phyloP scores from a whole-genome alignment of 2,329 filamentous ascomycete species.

The Colletotrichum tropicale region DNA sequence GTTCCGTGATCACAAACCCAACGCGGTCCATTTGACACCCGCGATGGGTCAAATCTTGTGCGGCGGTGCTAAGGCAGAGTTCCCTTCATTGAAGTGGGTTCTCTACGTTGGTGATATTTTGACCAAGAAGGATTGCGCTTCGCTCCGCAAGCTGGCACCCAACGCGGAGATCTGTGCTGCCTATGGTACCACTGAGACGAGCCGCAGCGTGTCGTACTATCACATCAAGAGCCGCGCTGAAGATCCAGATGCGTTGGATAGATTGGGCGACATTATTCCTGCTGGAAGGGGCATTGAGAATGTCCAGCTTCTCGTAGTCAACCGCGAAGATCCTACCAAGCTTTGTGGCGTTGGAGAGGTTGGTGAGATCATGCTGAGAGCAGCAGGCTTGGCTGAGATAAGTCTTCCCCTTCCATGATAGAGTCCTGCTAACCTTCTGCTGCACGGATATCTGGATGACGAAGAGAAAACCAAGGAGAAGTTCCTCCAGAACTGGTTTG shows the following conservation, averaged over 20 bases:
- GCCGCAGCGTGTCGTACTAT: constrained; percentile 64
- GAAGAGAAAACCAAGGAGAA: not conserved
- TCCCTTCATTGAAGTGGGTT: constrained; percentile 74
- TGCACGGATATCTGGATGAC: constrained; percentile 85
- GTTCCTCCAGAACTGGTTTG: constrained; percentile 78
- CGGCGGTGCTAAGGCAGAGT: constrained; percentile 77
- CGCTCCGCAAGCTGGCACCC: constrained; percentile 74
- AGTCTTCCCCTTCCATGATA: not conserved
- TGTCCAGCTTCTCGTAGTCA: constrained; percentile 86
- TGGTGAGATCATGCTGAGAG: constrained; percentile 84
- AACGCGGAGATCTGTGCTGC: constrained; percentile 82
- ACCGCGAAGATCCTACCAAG: constrained; percentile 64
- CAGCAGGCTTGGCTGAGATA: constrained; percentile 65
- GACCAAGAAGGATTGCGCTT: constrained; percentile 80
- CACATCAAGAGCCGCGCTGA: constrained; percentile 71
- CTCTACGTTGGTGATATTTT: constrained; percentile 94
- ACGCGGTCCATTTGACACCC: constrained; percentile 87
- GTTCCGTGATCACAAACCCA: constrained; percentile 78
- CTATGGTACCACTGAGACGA: constrained; percentile 84
- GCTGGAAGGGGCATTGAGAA: constrained; percentile 87
- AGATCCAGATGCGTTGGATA: constrained; percentile 58
- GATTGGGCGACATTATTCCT: constrained; percentile 72
- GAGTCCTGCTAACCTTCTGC: constrained; percentile 1
- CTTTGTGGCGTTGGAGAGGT: constrained; percentile 82
- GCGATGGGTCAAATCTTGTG: constrained; percentile 96